phyloP scores from a whole-genome alignment of 2,329 filamentous ascomycete species.

The Neodidymelliopsis sp. region DNA sequence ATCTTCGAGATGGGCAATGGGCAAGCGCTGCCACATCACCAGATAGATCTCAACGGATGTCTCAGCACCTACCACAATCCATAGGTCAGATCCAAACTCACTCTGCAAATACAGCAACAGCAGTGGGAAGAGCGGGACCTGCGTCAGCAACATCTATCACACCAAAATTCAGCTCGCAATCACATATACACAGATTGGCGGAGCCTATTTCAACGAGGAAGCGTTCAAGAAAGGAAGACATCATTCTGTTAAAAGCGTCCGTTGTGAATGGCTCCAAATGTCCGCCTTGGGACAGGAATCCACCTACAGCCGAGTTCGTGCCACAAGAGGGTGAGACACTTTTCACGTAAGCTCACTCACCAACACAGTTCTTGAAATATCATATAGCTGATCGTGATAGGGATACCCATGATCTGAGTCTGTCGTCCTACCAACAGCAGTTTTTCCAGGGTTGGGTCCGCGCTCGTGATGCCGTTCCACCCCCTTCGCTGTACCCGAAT shows the following conservation, averaged over 20 bases:
- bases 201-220: constrained; percentile 64
- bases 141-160: constrained; percentile 1
- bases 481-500: constrained; percentile 48
- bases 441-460: constrained; percentile 88
- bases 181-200: constrained; percentile 47
- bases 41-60: not conserved
- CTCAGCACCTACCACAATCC: not conserved
- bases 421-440: constrained; percentile 76
- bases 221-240: constrained; percentile 74
- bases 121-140: not conserved
- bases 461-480: constrained; percentile 70
- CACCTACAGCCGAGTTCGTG: constrained; percentile 71
- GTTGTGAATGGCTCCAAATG: constrained; percentile 84
- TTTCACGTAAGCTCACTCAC: constrained; percentile 62
- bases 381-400: constrained; percentile 38
- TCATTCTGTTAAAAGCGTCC: constrained; percentile 78
- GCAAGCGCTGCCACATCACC: not conserved
- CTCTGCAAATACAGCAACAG: not conserved
- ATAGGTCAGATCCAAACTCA: not conserved
- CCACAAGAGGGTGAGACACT: constrained; percentile 55
- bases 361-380: constrained; percentile 9
- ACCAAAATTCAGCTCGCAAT: constrained; percentile 17
- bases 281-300: constrained; percentile 76
- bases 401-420: constrained; percentile 71
- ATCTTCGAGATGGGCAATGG: not conserved